phyloP scores from a whole-genome alignment of 2,329 filamentous ascomycete genomes.

The Penicillium sp. region DNA sequence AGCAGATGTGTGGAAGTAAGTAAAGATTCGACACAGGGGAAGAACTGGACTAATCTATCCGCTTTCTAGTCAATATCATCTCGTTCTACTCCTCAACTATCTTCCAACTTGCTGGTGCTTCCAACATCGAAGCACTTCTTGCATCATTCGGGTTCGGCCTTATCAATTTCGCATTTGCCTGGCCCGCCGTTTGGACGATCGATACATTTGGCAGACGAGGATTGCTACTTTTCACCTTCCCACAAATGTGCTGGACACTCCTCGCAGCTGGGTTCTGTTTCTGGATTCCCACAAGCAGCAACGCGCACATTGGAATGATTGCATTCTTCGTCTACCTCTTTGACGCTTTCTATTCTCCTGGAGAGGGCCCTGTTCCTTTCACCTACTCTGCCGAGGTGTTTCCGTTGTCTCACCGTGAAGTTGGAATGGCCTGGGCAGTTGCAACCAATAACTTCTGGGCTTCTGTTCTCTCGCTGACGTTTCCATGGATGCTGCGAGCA shows the following conservation, averaged over 20 bases:
- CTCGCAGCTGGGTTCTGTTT: slow-evolving; percentile 24
- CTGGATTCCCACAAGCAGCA: slow-evolving; percentile 12
- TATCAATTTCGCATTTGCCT: slow-evolving; percentile 29
- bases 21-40: not conserved
- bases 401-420: slow-evolving; percentile 46
- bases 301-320: slow-evolving; percentile 17
- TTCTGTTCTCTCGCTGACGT: slow-evolving; percentile 43
- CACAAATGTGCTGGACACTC: slow-evolving; percentile 25
- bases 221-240: slow-evolving; percentile 27
- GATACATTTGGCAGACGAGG: slow-evolving; percentile 25
- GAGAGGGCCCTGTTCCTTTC: slow-evolving; percentile 20
- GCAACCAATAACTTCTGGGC: slow-evolving; percentile 42
- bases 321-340: slow-evolving; percentile 54
- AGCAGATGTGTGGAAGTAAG: slow-evolving; percentile 30
- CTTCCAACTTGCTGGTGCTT: slow-evolving; percentile 14
- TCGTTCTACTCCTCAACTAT: slow-evolving; percentile 29
- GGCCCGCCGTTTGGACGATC: slow-evolving; percentile 27
- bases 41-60: not conserved
- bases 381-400: slow-evolving; percentile 33
- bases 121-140: slow-evolving; percentile 19
- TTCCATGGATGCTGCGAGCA: slow-evolving; percentile 42
- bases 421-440: slow-evolving; percentile 41
- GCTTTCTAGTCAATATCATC: slow-evolving; percentile 27
- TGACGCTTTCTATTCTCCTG: slow-evolving; percentile 67
- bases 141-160: slow-evolving; percentile 26